phyloP scores from a whole-genome alignment of 768 basidiomycete species.

The Pluteus cervinus region DNA sequence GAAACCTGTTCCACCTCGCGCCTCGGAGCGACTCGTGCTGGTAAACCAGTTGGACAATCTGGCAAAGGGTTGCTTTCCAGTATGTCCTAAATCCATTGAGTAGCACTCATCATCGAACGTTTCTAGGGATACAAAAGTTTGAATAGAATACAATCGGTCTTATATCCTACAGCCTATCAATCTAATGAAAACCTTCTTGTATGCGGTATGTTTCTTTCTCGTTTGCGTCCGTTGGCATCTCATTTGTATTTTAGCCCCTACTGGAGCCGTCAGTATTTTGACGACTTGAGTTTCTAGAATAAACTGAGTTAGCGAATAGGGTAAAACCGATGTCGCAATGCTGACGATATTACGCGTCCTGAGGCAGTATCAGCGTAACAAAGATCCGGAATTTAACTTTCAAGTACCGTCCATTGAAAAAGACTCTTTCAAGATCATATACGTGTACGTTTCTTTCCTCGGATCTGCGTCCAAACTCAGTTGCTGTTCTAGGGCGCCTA shows the following conservation, averaged over 20 bases:
- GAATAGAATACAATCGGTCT: slow-evolving; percentile 93
- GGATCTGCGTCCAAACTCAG: not conserved
- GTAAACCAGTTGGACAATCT: slow-evolving; percentile 73
- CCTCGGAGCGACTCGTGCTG: slow-evolving; percentile 62
- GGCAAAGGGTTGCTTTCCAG: slow-evolving; percentile 79
- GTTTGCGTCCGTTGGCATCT: not conserved
- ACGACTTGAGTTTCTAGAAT: not conserved
- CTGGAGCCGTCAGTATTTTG: slow-evolving; percentile 78
- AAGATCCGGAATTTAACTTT: too few species aligned
- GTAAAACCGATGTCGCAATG: slow-evolving; percentile 99
- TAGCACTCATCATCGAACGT: slow-evolving; percentile 5
- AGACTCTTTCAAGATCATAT: slow-evolving; percentile 90
- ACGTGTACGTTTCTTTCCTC: slow-evolving; percentile 56
- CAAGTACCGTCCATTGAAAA: slow-evolving; percentile 48
- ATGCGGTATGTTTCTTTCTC: slow-evolving; percentile 52
- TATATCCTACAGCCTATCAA: slow-evolving; percentile 89
- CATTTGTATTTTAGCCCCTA: slow-evolving; percentile 61
- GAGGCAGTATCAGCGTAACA: slow-evolving; percentile 50
- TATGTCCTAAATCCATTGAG: slow-evolving; percentile 24
- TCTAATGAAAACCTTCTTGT: slow-evolving; percentile 96
- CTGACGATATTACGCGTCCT: slow-evolving; percentile 87
- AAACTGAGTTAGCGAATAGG: slow-evolving; percentile 39
- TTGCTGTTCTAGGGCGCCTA: slow-evolving; percentile 65
- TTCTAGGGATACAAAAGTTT: slow-evolving; percentile 75
- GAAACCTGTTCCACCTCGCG: slow-evolving; percentile 64